Conservation (phyloP, 2,329 filamentous ascomycete genomes). For the Stemphylium vesicarium region DNA sequence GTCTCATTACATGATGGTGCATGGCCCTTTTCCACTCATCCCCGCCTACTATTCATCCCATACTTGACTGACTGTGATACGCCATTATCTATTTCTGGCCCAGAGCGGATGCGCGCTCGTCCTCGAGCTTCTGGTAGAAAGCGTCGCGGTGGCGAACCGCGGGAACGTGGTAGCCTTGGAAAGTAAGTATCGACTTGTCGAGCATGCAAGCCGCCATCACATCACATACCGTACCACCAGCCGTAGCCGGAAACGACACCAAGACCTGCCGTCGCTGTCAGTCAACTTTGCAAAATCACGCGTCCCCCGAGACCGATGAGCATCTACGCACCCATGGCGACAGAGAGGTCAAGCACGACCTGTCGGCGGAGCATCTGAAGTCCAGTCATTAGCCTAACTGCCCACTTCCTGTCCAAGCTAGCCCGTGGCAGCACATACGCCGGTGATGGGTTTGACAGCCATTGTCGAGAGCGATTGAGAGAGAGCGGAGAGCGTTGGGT, state of each 20-base stretch:
- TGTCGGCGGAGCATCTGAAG: constrained; percentile 68
- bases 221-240: constrained; percentile 69
- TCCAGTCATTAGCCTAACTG: constrained; percentile 34
- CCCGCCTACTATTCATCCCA: constrained; percentile 33
- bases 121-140: constrained; percentile 69
- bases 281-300: constrained; percentile 20
- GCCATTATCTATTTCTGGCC: constrained; percentile 41
- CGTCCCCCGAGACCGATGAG: background rate
- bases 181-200: constrained; percentile 4
- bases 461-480: constrained; percentile 39
- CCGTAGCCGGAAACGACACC: constrained; percentile 68
- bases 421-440: constrained; percentile 53
- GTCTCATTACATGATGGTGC: no score
- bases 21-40: constrained; percentile 12
- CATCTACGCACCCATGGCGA: constrained; percentile 65
- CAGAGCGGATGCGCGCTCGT: constrained; percentile 61
- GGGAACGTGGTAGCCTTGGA: constrained; percentile 67
- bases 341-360: constrained; percentile 70
- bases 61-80: constrained; percentile 20
- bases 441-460: constrained; percentile 59
- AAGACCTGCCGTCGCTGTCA: constrained; percentile 58
- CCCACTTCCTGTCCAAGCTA: constrained; percentile 14
- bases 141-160: constrained; percentile 67
- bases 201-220: background rate
- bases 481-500: constrained; percentile 39